Evolutionary conservation across 805 yeast species (phyloP), one percentile per base, ranked within the genome.

Genomic region (Metschnikowia colocasiae): DNA sequence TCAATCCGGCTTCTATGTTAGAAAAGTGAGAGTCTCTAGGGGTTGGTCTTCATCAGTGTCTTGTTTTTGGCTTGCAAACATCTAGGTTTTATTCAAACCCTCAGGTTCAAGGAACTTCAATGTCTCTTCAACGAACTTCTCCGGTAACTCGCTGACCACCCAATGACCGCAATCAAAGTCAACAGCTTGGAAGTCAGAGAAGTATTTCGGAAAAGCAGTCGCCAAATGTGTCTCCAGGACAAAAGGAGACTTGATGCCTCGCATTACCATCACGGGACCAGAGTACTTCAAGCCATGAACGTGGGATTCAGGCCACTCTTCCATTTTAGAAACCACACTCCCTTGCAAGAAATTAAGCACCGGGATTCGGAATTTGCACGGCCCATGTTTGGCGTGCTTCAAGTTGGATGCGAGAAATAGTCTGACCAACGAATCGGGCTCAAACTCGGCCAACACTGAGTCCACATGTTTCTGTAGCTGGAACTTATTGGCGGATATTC

Each of bases 191-290:
- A 57, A 26, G 27, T 62, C 30, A n/a, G 62, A 32, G 52, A 68
- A 70, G 49, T 63, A 63, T 5, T 43, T 37, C 1, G 58, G 55
- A 45, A 69, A 69, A 9, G 46, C 59, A 1, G 18, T 25, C 3
- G 43, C 43, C 13, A 50, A 50, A 31, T 61, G 63, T 40, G 67
- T 51, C 3, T 63, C 64, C 13, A 56, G 58, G 13, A 80, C 68
- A 47, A 79, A 74, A 0, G 61, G 57, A 1, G 82, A 76, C 13
- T 65, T 47, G 15, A 59, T 47, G 3, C 77, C 83, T 46, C 70
- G 68, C 57, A 80, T 60, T 41, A 80, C 72, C 35, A 75, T 51
- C 2, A 73, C 68, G 1, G 75, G 73, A 25, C 62, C 62, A 2
- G 48, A 40, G 54, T 59, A 71, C 40, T 27, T 49, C 45, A 61